These are phyloP conservation scores for Gymnopilus dilepis DNA, from an alignment of 768 basidiomycete genomes.

Conservation along the genomic window DNA sequence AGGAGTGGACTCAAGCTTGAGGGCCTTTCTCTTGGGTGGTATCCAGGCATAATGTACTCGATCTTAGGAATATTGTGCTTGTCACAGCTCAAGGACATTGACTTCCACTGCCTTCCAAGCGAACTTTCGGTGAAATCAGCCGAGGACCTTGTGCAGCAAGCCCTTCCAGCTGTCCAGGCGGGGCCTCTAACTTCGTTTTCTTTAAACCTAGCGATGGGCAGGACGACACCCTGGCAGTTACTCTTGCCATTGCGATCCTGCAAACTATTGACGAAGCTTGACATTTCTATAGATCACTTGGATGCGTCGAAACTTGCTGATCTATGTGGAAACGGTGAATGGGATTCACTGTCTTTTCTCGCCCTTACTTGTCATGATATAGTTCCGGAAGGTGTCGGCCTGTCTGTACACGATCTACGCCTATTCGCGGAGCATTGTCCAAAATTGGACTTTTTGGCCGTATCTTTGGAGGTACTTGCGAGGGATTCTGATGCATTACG, in stretches of 20 bases:
- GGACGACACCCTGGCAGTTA: background rate
- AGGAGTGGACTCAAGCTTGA: background rate
- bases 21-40: background rate
- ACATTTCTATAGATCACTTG: background rate
- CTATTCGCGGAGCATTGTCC: slow-evolving; percentile 2
- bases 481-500: background rate
- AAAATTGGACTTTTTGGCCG: background rate
- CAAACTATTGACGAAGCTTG: background rate
- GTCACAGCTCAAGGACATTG: background rate
- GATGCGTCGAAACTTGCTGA: background rate
- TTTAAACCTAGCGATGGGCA: background rate
- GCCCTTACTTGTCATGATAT: background rate
- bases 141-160: background rate
- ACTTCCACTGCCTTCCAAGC: background rate
- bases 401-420: background rate
- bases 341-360: background rate
- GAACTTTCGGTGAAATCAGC: background rate
- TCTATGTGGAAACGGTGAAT: background rate
- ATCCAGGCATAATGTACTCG: background rate
- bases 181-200: background rate
- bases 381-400: background rate
- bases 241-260: background rate
- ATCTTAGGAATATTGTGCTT: background rate
- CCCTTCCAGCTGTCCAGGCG: background rate
- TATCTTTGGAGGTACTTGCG: slow-evolving; percentile 1